Evolutionary conservation across 2,329 filamentous ascomycete genomes (phyloP).

Genomic region (Epichloe uncinata): DNA sequence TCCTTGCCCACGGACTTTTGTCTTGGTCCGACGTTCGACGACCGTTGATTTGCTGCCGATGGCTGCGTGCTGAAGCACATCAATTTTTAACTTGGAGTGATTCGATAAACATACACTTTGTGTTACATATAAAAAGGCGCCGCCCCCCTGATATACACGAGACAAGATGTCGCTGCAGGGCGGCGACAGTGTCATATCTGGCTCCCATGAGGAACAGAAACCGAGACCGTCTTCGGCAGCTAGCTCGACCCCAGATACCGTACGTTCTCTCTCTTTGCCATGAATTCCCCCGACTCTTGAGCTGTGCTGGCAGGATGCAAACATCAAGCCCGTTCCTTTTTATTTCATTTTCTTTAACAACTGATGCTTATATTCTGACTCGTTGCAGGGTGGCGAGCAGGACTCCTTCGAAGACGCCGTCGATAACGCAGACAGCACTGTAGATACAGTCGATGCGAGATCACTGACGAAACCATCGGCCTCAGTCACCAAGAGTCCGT

Average conservation of each 20-base stretch:
- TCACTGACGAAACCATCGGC: constrained; percentile 41
- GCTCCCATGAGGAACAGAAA: constrained; percentile 10
- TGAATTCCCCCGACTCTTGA: neutral
- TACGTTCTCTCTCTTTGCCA: constrained; percentile 10
- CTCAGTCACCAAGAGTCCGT: constrained; percentile 21
- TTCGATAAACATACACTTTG: neutral
- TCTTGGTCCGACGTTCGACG: neutral
- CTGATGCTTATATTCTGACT: constrained; percentile 6
- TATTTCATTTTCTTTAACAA: no score
- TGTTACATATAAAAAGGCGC: neutral
- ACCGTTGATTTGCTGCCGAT: constrained; percentile 3
- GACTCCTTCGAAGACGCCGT: constrained; percentile 67
- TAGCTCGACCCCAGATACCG: constrained; percentile 16
- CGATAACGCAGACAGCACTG: constrained; percentile 31
- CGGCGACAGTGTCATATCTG: constrained; percentile 16
- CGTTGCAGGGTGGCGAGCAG: constrained; percentile 17
- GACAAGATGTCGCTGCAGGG: constrained; percentile 22
- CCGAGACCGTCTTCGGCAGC: constrained; percentile 18
- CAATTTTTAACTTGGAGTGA: neutral
- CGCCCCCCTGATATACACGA: constrained; percentile 2
- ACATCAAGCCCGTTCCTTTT: neutral
- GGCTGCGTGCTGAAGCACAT: constrained; percentile 6
- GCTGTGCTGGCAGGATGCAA: neutral
- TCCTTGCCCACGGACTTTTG: neutral
- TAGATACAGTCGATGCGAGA: constrained; percentile 56